These are phyloP conservation scores for Pholiota adiposa DNA, from an alignment of 1,284 basidiomycete species.

Conservation along the genomic window DNA sequence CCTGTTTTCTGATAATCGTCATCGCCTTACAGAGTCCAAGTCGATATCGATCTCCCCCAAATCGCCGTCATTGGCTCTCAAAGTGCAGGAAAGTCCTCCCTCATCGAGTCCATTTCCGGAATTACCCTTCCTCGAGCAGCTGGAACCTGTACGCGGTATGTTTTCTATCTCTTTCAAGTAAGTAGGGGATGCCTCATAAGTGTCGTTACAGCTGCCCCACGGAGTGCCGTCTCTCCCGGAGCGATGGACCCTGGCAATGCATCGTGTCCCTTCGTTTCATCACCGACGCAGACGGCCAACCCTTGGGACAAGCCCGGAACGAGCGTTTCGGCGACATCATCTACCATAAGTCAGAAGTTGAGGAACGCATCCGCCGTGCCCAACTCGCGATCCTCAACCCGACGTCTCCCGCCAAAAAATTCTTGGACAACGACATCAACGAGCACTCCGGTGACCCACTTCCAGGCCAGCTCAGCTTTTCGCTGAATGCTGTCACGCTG, in stretches of 20 bases:
- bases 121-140: conserved; percentile 68
- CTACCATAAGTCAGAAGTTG: conserved; percentile 53
- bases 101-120: conserved; percentile 77
- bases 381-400: conserved; percentile 78
- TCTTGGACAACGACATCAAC: conserved; percentile 48
- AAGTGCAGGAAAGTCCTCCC: conserved; percentile 74
- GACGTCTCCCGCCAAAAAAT: conserved; percentile 32
- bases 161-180: not conserved
- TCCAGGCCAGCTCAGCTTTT: conserved; percentile 53
- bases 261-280: conserved; percentile 57
- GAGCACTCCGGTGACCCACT: conserved; percentile 2
- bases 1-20: not conserved
- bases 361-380: conserved; percentile 68
- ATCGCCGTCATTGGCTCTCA: conserved; percentile 73
- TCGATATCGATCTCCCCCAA: conserved; percentile 70
- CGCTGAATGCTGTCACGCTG: conserved; percentile 65
- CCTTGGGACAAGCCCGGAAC: conserved; percentile 43
- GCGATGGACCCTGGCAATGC: conserved; percentile 59
- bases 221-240: conserved; percentile 62
- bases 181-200: not conserved
- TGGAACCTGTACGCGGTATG: conserved; percentile 66
- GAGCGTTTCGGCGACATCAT: conserved; percentile 59
- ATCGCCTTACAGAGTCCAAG: conserved; percentile 52
- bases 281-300: conserved; percentile 48
- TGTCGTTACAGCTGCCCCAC: conserved; percentile 62